Evolutionary conservation across 2,329 filamentous ascomycete genomes (phyloP), one percentile per base, ranked within the genome.

Genomic region (Botrytis pseudocinerea): DNA sequence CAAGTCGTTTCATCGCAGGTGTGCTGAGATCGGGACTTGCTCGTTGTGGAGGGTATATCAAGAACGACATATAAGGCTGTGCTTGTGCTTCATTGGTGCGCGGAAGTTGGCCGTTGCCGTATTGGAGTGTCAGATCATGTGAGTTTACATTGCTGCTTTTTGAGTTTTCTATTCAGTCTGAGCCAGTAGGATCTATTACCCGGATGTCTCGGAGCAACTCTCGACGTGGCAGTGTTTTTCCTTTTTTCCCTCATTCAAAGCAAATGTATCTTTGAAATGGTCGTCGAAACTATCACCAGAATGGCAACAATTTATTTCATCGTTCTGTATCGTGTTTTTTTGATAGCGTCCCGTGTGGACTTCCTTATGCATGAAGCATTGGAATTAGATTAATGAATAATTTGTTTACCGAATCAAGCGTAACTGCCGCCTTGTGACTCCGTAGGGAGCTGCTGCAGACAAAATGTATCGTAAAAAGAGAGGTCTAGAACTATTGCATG

Each of bases 11-110:
- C 65, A 57, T 54, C n/a, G 38, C 69, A 25, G 35, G 57, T 64
- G 69, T 40, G 44, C 32, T 63, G 44, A 59, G 35, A 73, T 70
- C 46, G 44, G 66, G 57, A 70, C 59, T 57, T 48, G 44, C 48
- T 64, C 25, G 22, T 72, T 35, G 40, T 64, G 73, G 73, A 69
- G 73, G 74, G 74, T 72, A 75, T 73, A 73, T 71, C 22, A 51
- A 22, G 35, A 68, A 68, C 46, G 25, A 54, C 25, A 60, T 74
- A 73, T 73, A 74, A 70, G 68, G 73, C 71, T 73, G 59, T 61
- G 61, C 60, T 35, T 68, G 60, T n/a, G n/a, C 32, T 25, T 59
- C 60, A 75, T 75, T 74, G 70, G 74, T 38, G 64, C 73, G 74
- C 73, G 74, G 73, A 75, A 72, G 42, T 54, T 71, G 71, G 66